These are phyloP conservation scores for Cladorrhinum sp. DNA, from an alignment of 2,329 filamentous ascomycete species.

Conservation along the genomic window DNA sequence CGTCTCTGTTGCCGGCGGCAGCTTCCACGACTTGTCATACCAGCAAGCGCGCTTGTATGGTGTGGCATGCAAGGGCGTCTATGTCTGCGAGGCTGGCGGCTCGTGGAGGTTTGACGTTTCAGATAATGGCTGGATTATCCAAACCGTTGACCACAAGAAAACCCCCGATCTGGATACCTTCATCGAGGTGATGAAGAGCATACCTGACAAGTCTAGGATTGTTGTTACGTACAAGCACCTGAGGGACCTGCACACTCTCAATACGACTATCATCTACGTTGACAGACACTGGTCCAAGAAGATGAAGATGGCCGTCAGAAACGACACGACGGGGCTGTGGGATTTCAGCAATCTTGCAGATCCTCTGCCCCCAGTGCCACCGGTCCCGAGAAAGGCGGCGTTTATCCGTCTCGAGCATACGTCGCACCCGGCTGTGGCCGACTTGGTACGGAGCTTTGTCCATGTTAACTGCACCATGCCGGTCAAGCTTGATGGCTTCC, in stretches of 20 bases:
- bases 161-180: conserved; percentile 86
- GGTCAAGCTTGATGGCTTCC: conserved; percentile 95
- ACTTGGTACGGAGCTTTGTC: conserved; percentile 92
- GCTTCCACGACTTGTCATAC: conserved; percentile 95
- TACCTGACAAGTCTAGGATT: conserved; percentile 78
- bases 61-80: conserved; percentile 87
- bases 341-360: conserved; percentile 87
- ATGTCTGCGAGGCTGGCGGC: conserved; percentile 88
- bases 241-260: conserved; percentile 87
- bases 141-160: conserved; percentile 87
- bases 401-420: conserved; percentile 92
- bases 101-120: conserved; percentile 93
- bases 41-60: conserved; percentile 96
- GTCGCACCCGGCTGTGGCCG: conserved; percentile 83
- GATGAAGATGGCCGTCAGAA: conserved; percentile 88
- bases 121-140: conserved; percentile 89
- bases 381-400: conserved; percentile 72
- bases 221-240: conserved; percentile 96
- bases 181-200: conserved; percentile 82
- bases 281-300: conserved; percentile 95
- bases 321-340: conserved; percentile 88
- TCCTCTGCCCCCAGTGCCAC: conserved; percentile 69
- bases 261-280: conserved; percentile 87
- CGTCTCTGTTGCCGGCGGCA: conserved; percentile 87
- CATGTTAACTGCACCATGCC: conserved; percentile 91